Conservation (phyloP, 208 protist species). For the Balamuthia mandrillaris region DNA sequence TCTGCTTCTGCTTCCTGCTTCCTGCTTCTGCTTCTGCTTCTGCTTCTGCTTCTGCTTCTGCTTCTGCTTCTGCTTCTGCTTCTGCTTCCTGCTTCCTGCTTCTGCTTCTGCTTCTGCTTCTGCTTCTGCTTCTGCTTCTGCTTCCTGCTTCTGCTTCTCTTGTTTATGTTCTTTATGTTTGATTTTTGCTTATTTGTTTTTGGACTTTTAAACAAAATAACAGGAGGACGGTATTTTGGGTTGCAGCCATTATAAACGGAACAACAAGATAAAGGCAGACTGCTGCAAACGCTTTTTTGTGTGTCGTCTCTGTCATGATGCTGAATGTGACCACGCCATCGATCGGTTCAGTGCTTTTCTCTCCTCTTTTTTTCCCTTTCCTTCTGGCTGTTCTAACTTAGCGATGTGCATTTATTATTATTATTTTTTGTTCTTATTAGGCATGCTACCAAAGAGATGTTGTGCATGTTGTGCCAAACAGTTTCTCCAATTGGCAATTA, state of each 20-base stretch:
- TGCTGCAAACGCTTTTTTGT: constrained; percentile 52
- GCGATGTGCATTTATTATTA: neutral
- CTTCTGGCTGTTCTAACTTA: neutral
- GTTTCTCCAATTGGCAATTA: constrained; percentile 36
- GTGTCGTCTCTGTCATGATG: constrained; percentile 58
- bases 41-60: too few relatives aligned
- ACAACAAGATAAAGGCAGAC: constrained; percentile 36
- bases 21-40: too few relatives aligned
- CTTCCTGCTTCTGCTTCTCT: too few relatives aligned
- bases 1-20: too few relatives aligned
- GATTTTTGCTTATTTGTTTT: neutral
- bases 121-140: too few relatives aligned
- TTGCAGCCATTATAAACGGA: constrained; percentile 45
- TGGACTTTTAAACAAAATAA: neutral
- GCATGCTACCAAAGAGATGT: constrained; percentile 47
- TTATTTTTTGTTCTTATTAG: neutral
- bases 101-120: too few relatives aligned
- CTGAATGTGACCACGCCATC: constrained; percentile 44
- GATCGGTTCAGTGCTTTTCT: neutral
- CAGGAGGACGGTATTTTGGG: constrained; percentile 38
- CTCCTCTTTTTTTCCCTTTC: neutral
- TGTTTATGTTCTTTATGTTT: neutral
- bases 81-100: neutral
- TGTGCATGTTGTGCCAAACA: constrained; percentile 51
- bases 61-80: neutral